Evolutionary conservation across 257 asterid genomes (phyloP), one percentile per base, ranked within the genome.

Genomic region (Gentiana straminea): DNA sequence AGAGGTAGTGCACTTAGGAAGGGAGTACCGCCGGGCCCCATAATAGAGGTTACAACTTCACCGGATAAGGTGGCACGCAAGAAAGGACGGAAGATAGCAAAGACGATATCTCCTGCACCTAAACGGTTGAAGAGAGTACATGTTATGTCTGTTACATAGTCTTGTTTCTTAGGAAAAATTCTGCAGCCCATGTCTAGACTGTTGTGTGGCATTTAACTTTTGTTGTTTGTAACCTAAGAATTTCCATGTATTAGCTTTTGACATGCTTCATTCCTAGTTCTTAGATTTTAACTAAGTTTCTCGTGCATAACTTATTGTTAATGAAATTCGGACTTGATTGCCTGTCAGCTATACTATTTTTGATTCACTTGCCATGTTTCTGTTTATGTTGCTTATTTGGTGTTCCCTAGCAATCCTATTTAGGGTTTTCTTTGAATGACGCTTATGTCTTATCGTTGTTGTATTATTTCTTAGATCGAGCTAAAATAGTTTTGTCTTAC

Each of bases 1-100:
- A 76, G 99, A 59, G 97, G 95, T 49, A 92, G 97, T 65, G 99
- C 99, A 0, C 76, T 92, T 64, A 92, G 88, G 85, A 88, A 92
- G 75, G 99, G 99, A 4, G 87, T 88, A 8, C 91, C 81, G 46
- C 84, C 99, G 0, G 95, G 97, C 41, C 99, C 99, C 49, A 47
- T 92, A 54, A 73, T 80, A 61, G 97, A 81, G 69, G 71, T 80
- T 73, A 74, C 74, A 37, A 67, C 76, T 37, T 59, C 67, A 54
- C 66, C 52, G 73, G 83, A 75, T 52, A 92, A 74, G 77, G 49
- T 41, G 51, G 81, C 73, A 70, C 71, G 39, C 83, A 87, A 75
- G 60, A 55, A 67, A 59, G 74, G 58, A 38, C 56, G 70, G 35
- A 75, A 70, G 56, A 60, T 67, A 33, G 57, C 63, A 13, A 70